phyloP scores from a whole-genome alignment of 2,329 filamentous ascomycete genomes.

The Curvularia hawaiiensis region DNA sequence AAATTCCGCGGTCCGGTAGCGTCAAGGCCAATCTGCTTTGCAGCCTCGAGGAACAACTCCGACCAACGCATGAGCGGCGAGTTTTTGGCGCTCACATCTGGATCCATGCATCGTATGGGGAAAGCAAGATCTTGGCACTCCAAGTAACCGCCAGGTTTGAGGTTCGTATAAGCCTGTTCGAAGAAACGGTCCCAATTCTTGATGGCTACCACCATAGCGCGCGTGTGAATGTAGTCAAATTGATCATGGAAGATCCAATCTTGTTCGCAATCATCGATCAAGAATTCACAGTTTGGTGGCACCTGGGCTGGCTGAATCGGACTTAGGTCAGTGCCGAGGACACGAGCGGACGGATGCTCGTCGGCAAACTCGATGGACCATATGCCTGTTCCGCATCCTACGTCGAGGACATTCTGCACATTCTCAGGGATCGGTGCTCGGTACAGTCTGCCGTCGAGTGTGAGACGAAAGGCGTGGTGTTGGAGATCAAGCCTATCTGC shows the following conservation, averaged over 20 bases:
- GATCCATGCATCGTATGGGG: slow-evolving; percentile 31
- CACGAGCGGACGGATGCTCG: slow-evolving; percentile 39
- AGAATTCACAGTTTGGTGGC: slow-evolving; percentile 42
- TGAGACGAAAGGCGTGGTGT: slow-evolving; percentile 43
- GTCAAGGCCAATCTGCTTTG: slow-evolving; percentile 44
- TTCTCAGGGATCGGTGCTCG: slow-evolving; percentile 33
- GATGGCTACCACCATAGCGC: slow-evolving; percentile 59
- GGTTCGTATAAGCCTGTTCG: slow-evolving; percentile 44
- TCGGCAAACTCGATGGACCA: slow-evolving; percentile 43
- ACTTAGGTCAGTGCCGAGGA: slow-evolving; percentile 44
- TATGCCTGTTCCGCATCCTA: slow-evolving; percentile 43
- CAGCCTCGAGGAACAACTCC: slow-evolving; percentile 32
- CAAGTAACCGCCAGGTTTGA: slow-evolving; percentile 58
- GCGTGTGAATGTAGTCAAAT: slow-evolving; percentile 64
- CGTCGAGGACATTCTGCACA: slow-evolving; percentile 40
- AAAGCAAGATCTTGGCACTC: slow-evolving; percentile 55
- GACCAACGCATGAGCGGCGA: slow-evolving; percentile 38
- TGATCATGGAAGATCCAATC: slow-evolving; percentile 61
- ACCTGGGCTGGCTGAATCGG: slow-evolving; percentile 40
- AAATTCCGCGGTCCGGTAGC: slow-evolving; percentile 49
- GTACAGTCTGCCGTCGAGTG: slow-evolving; percentile 38
- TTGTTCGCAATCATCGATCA: slow-evolving; percentile 48
- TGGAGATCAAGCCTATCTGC: slow-evolving; percentile 41
- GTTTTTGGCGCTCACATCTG: slow-evolving; percentile 25
- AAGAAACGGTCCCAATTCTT: slow-evolving; percentile 59